These are phyloP conservation scores for Claviceps quebecensis DNA, from an alignment of 2,329 filamentous ascomycete species.

Conservation along the genomic window DNA sequence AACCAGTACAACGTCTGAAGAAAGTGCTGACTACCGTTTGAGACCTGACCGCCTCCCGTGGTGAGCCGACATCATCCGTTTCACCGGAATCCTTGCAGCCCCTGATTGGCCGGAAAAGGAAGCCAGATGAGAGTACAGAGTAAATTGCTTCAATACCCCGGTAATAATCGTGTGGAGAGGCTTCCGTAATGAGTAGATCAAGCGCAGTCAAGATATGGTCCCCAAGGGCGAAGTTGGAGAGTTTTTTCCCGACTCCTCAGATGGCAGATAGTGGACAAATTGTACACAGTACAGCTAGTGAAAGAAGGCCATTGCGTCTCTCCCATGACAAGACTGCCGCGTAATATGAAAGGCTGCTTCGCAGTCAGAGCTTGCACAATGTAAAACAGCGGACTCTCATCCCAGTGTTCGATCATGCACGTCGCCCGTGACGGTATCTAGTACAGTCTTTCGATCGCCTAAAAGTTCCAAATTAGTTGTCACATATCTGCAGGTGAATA, in stretches of 20 bases:
- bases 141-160: neutral
- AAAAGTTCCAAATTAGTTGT: conserved; percentile 13
- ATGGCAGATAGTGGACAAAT: too few relatives aligned
- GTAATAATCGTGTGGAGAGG: neutral
- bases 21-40: conserved; percentile 4
- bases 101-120: neutral
- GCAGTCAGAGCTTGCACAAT: conserved; percentile 6
- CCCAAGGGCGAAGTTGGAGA: neutral
- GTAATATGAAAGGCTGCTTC: conserved; percentile 6
- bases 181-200: neutral
- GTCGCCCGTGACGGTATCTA: conserved; percentile 13
- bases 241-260: neutral
- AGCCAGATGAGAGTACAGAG: neutral
- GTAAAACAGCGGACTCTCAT: neutral
- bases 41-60: neutral
- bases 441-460: conserved; percentile 9
- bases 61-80: neutral
- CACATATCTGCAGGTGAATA: conserved; percentile 15
- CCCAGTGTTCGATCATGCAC: conserved; percentile 1
- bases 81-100: neutral
- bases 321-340: conserved; percentile 1
- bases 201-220: neutral
- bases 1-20: conserved; percentile 15
- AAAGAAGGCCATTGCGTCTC: neutral
- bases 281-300: too few relatives aligned